Evolutionary conservation across 2,329 filamentous ascomycete genomes (phyloP).

Genomic region (Microcyclosporella mali): DNA sequence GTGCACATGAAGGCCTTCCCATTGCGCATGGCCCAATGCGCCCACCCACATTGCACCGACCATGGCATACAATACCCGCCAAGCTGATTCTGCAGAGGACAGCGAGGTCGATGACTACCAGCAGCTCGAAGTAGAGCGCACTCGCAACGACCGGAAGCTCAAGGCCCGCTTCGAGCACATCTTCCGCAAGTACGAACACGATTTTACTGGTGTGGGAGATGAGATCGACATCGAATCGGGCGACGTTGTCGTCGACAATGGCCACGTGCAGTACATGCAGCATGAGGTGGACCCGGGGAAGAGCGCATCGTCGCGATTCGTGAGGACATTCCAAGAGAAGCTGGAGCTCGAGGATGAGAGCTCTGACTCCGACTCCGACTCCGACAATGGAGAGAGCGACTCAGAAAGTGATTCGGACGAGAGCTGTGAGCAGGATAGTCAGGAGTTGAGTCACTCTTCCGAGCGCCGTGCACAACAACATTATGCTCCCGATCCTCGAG

Average conservation of each 20-base stretch:
- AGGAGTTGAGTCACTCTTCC: not conserved
- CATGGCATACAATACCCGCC: too few relatives aligned
- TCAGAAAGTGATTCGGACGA: constrained; percentile 12
- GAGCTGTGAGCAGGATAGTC: constrained; percentile 3
- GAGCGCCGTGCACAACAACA: not conserved
- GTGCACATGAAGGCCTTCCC: too few relatives aligned
- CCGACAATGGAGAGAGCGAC: constrained; percentile 34
- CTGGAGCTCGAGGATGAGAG: constrained; percentile 28
- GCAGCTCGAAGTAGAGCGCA: constrained; percentile 14
- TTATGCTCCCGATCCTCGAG: not conserved
- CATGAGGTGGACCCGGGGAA: constrained; percentile 49
- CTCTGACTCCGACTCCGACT: constrained; percentile 19
- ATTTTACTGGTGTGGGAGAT: constrained; percentile 78
- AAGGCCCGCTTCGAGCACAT: constrained; percentile 84
- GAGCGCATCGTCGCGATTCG: constrained; percentile 25
- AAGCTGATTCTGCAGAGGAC: too few relatives aligned
- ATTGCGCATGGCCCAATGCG: too few relatives aligned
- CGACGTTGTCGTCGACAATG: constrained; percentile 81
- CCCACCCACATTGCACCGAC: too few relatives aligned
- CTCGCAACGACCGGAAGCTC: constrained; percentile 60
- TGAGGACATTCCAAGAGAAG: constrained; percentile 27
- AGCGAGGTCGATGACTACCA: constrained; percentile 3
- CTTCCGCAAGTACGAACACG: constrained; percentile 65
- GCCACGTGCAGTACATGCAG: constrained; percentile 64
- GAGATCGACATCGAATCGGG: constrained; percentile 82